phyloP scores from a whole-genome alignment of 139 green algal species.

The Nannochloris sp. region DNA sequence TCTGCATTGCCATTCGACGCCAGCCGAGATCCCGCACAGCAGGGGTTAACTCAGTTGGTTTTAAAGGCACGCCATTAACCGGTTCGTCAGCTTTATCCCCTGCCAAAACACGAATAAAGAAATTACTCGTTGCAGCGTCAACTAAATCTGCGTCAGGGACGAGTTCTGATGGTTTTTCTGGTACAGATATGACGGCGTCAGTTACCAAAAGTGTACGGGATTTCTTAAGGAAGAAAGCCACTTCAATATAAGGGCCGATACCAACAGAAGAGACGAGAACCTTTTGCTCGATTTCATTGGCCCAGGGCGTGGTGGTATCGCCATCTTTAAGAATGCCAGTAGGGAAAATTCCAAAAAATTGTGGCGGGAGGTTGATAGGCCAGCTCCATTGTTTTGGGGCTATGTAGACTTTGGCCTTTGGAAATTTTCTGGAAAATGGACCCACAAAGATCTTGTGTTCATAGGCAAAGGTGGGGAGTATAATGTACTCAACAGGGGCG shows the following conservation, averaged over 20 bases:
- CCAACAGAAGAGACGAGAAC: conserved; percentile 33
- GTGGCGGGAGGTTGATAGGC: conserved; percentile 69
- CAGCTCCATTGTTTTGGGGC: conserved; percentile 70
- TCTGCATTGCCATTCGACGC: conserved; percentile 83
- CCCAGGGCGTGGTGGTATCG: conserved; percentile 49
- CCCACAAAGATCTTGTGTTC: conserved; percentile 93
- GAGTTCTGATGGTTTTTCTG: conserved; percentile 30
- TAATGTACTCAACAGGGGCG: conserved; percentile 72
- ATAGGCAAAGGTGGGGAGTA: conserved; percentile 82
- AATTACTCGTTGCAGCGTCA: conserved; percentile 18
- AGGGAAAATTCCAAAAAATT: conserved; percentile 79
- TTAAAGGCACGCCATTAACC: conserved; percentile 27
- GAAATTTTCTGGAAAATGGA: conserved; percentile 74
- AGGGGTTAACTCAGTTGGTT: conserved; percentile 23
- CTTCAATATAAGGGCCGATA: conserved; percentile 50
- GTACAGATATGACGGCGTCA: conserved; percentile 72
- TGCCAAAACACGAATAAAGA: conserved; percentile 26
- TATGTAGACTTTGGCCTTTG: conserved; percentile 64
- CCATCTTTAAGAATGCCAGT: conserved; percentile 26
- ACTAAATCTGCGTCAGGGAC: conserved; percentile 16
- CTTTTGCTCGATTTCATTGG: conserved; percentile 72
- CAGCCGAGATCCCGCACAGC: conserved; percentile 55
- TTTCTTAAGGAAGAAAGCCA: conserved; percentile 77
- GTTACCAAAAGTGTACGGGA: conserved; percentile 75
- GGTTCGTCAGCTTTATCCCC: conserved; percentile 18